Evolutionary conservation across 495 filamentous ascomycete genomes (phyloP), one percentile per base, ranked within the genome.

Genomic region (Aspergillus avenaceus): DNA sequence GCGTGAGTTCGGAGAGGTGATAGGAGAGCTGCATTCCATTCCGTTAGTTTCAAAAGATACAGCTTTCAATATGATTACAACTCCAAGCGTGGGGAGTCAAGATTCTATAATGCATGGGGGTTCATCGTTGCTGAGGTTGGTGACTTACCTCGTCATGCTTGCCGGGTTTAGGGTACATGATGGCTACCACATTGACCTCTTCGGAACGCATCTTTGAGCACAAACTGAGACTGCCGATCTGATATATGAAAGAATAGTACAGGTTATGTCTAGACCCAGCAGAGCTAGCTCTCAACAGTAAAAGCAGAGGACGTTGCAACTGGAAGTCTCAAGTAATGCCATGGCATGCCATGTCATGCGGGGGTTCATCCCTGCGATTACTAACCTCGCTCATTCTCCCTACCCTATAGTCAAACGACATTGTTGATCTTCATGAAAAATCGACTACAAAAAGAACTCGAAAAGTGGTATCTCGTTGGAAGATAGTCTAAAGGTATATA

Each of bases 81-180:
- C n/a, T n/a, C n/a, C n/a, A n/a, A n/a, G n/a, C n/a, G n/a, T n/a
- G n/a, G n/a, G n/a, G n/a, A n/a, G n/a, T 18, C 7, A 42, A 8
- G 18, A 18, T 21, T 16, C 25, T 22, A 24, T 23, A 8, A 28
- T 5, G 26, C 5, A 14, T 25, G 22, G 40, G 3, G 18, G 13
- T 3, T 11, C 19, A n/a, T 12, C 23, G 11, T 9, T n/a, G n/a
- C n/a, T n/a, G n/a, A n/a, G n/a, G 18, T 6, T 22, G 19, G 5
- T 46, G 14, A 49, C 55, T 34, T 13, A 71, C 67, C 46, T 69
- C 67, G 12, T 64, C 54, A 22, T 63, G 51, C 26, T 71, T 64
- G 31, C 62, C 65, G 2, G 67, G 53, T 58, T 71, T 63, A 8
- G 62, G 62, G 25, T 50, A 56, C 21, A 69, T 45, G 2, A 64